A percentile compares a stretch with the other conserved stretches of the same genome.
Evolutionary conservation across 139 green algal species (phyloP).

Genomic region (Tetradesmus obliquus): DNA sequence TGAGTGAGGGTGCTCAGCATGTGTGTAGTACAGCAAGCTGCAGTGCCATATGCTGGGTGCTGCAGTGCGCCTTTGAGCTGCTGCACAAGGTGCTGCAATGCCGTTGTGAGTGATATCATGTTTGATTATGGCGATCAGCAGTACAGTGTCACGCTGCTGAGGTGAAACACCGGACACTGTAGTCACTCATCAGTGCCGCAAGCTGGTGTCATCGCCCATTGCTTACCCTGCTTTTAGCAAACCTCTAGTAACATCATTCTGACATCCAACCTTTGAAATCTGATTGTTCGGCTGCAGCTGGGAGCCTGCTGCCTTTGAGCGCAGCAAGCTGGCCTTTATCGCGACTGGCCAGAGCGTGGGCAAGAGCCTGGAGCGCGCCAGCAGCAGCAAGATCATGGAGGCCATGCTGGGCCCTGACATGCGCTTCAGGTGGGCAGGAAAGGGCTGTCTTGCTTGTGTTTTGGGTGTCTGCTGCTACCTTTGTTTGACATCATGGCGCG

Average conservation of each 20-base stretch:
- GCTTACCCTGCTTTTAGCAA: no score
- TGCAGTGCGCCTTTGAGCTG: constrained; percentile 64
- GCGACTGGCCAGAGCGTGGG: constrained; percentile 57
- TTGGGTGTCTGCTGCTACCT: constrained; percentile 54
- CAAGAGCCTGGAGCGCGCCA: constrained; percentile 93
- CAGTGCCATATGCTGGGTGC: constrained; percentile 48
- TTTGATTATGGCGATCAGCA: no score
- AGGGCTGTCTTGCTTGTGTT: not conserved
- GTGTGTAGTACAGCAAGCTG: constrained; percentile 43
- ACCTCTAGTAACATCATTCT: no score
- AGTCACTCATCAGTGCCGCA: constrained; percentile 57
- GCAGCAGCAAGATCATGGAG: constrained; percentile 82
- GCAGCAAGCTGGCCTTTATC: constrained; percentile 79
- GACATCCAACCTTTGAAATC: not conserved
- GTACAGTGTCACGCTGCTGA: no score
- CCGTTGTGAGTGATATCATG: no score
- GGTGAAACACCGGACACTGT: not conserved
- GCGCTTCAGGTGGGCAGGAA: constrained; percentile 68
- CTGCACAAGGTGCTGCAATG: constrained; percentile 71
- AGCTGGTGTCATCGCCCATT: not conserved
- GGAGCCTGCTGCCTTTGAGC: constrained; percentile 74
- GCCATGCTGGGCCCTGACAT: constrained; percentile 87
- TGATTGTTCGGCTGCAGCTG: constrained; percentile 56
- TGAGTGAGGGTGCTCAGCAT: constrained; percentile 40
- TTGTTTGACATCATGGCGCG: constrained; percentile 41